Base-by-base conservation (phyloP, 2,329 filamentous ascomycete genomes). In the Penicillium olsonii region DNA sequence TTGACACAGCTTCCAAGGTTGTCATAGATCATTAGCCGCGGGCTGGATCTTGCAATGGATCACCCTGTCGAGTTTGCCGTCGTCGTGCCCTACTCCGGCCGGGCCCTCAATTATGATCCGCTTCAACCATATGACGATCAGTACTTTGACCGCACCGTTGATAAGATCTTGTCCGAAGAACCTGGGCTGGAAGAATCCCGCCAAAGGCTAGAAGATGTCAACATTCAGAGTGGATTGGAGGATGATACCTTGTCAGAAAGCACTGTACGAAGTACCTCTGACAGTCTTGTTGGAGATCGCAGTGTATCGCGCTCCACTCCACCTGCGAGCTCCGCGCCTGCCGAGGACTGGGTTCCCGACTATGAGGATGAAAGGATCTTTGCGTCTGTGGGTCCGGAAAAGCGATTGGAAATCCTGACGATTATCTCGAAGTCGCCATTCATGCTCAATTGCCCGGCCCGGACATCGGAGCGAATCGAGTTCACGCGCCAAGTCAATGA, bases 161-260 rank as follows among this genome's bases (percentile, higher is more conserved):
- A 68, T 11, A 26, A 48, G 19, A 67, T 66, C 15, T 48, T 68
- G 7, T 56, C 56, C 1, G 62, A 66, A 15, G 58, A 66, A 37
- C 46, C 54, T 12, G 60, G 45, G 26, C 52, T 62, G 20, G 55
- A 61, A 19, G 43, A 33, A 3, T 37, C 37, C 12, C 47, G 22
- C 2, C 35, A 45, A 3, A 35, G 34, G 18, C 22, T 29, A 14
- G 7, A 9, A 3, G 11, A 10, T 15, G 19, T 12, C n/a, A 18
- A 18, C 10, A 22, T 18, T 1, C 15, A 37, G 3, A 37, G 29
- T 24, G 17, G 17, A 9, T n/a, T 37, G n/a, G 35, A 37, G 8
- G 14, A 37, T 29, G 42, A 35, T 1, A 22, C n/a, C 4, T 5
- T 9, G 1, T 27, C 29, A 1, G 47, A 45, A 14, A 29, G 10